Evolutionary conservation across 495 filamentous ascomycete species (phyloP), one percentile per base, ranked within the genome.

Genomic region (Aspergillus steynii): DNA sequence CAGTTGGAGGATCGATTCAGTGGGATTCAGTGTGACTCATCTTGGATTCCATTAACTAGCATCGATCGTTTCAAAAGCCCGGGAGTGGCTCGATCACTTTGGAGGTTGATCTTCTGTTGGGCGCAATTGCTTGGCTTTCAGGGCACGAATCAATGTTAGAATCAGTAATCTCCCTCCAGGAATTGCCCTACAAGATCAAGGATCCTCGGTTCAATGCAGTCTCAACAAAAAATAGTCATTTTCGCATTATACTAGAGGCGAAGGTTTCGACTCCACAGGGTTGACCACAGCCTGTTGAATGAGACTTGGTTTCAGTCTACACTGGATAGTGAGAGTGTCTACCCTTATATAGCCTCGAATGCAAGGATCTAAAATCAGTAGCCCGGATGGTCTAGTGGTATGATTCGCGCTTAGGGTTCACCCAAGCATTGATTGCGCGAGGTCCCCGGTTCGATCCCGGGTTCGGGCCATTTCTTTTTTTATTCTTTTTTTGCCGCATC

Each of bases 311-410:
- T 20, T 20, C 20, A 20, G 20, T 20, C 20, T 20, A 20, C 20
- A 20, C 20, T 20, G 20, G 20, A 20, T 20, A 20, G 20, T 20
- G 20, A 20, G 20, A 20, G 20, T 20, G 20, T 20, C 20, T 20
- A 20, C 20, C 20, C 20, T 20, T 20, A 20, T 20, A 20, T 20
- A 20, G 20, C 20, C 20, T 20, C 20, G 20, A 20, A 20, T 20
- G 20, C 20, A 20, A 20, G 20, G 20, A 20, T 20, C 20, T 20
- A 20, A 20, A 20, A 55, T 55, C 53, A 32, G 32, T 42, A 27
- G 58, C 58, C 58, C 58, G 58, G 51, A 50, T 62, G 60, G 60
- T 63, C 61, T 63, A 63, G 61, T 55, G 61, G 61, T 59, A 64
- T 63, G 61, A 63, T 63, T 63, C 61, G 29, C 61, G 55, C 61